These are phyloP conservation scores for Ceratocystis colombiana DNA, from an alignment of 2,329 filamentous ascomycete genomes.

Conservation along the genomic window DNA sequence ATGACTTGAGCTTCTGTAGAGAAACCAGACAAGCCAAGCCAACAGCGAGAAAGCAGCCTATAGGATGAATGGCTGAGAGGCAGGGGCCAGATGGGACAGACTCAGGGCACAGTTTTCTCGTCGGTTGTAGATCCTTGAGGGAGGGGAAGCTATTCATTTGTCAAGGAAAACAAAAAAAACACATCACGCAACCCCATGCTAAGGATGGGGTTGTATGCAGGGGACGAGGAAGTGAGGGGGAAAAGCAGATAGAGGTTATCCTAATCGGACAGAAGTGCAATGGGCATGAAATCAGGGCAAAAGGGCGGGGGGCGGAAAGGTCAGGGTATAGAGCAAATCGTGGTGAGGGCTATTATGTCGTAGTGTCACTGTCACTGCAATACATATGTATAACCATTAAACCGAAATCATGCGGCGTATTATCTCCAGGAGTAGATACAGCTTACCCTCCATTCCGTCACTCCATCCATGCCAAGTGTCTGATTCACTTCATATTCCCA, in stretches of 20 bases:
- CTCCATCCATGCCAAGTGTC: not conserved
- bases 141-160: slow-evolving; percentile 6
- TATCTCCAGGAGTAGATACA: not conserved
- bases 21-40: not conserved
- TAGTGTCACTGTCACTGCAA: not conserved
- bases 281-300: not conserved
- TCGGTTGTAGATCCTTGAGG: slow-evolving; percentile 9
- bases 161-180: not conserved
- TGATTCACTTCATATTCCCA: not conserved
- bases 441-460: not conserved
- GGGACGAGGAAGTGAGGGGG: slow-evolving; percentile 8
- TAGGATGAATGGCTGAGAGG: slow-evolving; percentile 13
- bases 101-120: slow-evolving; percentile 11
- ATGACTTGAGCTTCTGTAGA: not conserved
- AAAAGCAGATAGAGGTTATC: not conserved
- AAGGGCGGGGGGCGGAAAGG: not conserved
- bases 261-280: not conserved
- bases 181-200: slow-evolving; percentile 9
- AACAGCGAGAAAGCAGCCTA: not conserved
- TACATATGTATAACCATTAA: not conserved
- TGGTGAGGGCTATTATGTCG: not conserved
- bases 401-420: not conserved
- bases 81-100: slow-evolving; percentile 14
- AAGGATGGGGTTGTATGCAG: slow-evolving; percentile 10
- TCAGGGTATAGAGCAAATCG: not conserved